Base-by-base conservation (phyloP, 1,139 yeast genomes). In the Yamadazyma songkhlaensis region DNA sequence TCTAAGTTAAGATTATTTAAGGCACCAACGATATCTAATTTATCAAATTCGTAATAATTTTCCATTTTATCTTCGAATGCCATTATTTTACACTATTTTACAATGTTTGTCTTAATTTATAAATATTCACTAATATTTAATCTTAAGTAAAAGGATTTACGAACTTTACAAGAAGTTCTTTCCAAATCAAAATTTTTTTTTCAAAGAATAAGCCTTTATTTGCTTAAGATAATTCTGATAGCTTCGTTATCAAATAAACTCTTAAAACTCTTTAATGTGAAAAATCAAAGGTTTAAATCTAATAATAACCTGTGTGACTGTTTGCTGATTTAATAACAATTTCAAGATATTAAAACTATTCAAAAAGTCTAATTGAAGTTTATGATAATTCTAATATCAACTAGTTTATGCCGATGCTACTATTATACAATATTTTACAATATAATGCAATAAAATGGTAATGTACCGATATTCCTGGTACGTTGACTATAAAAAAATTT, bases 1-100 rank as follows among this genome's bases (percentile, higher is more conserved):
- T 67, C 73, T 42, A 69, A 57, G 46, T 67, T 62, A 32, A 70
- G 58, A 34, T 60, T 66, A 30, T 62, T 64, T 30, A 69, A 54
- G 7, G 74, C 72, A 6, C 71, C 74, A 25, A 69, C 73, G 28
- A 69, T 65, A 41, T 68, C 74, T 46, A 68, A 58, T 24, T 31
- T 31, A 13, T 31, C 34, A 17, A 31, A 31, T 14, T 31, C 34
- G 12, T 31, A 31, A 31, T n/a, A 31, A 24, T 31, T 31, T 7
- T 31, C 34, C 15, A 31, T 7, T 14, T 31, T 31, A 31, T 31
- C 27, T 24, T 31, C 34, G 14, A 31, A 31, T 31, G 34, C 34
- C 34, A 31, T 31, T 17, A 31, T 31, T 31, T 31, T 31, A 31
- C 34, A 31, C 34, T 31, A 31, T 31, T 22, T 31, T 31, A 31